A percentile compares a stretch with the other conserved stretches of the same genome.
phyloP scores from a whole-genome alignment of 345 rosid species.

The Turritis glabra region DNA sequence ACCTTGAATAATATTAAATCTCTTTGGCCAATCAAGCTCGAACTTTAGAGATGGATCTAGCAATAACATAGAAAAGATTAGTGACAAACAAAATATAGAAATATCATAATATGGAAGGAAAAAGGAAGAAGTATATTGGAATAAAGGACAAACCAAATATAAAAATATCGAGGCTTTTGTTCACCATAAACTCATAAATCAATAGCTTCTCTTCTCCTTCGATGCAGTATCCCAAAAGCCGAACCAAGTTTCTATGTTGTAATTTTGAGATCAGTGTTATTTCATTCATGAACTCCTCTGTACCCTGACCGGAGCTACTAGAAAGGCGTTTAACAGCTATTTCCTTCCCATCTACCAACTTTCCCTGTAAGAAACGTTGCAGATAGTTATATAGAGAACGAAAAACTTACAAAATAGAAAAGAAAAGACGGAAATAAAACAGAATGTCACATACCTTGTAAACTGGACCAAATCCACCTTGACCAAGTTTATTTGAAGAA shows the following conservation, averaged over 20 bases:
- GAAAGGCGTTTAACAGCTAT: slow-evolving; percentile 58
- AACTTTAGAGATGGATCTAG: slow-evolving; percentile 32
- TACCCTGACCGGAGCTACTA: slow-evolving; percentile 51
- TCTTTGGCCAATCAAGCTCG: slow-evolving; percentile 35
- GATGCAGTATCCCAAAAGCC: slow-evolving; percentile 61
- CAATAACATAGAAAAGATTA: not conserved
- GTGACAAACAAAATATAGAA: not conserved
- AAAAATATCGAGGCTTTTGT: slow-evolving; percentile 56
- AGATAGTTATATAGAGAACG: not conserved
- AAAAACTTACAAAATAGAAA: not conserved
- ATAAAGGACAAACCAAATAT: slow-evolving; percentile 46
- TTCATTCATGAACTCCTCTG: slow-evolving; percentile 50
- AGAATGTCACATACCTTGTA: slow-evolving; percentile 30
- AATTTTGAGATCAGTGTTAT: slow-evolving; percentile 50
- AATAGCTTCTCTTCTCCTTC: slow-evolving; percentile 50
- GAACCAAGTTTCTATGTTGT: slow-evolving; percentile 72
- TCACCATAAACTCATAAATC: slow-evolving; percentile 62
- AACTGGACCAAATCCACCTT: slow-evolving; percentile 45
- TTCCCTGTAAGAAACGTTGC: slow-evolving; percentile 39
- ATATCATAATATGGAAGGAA: not conserved
- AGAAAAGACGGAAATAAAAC: not conserved
- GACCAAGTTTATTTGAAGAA: slow-evolving; percentile 36
- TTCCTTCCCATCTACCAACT: slow-evolving; percentile 43
- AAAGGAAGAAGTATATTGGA: not conserved
- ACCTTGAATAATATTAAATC: slow-evolving; percentile 35